These are phyloP conservation scores for Colletotrichum camelliae DNA, from an alignment of 2,329 filamentous ascomycete genomes.

Conservation along the genomic window DNA sequence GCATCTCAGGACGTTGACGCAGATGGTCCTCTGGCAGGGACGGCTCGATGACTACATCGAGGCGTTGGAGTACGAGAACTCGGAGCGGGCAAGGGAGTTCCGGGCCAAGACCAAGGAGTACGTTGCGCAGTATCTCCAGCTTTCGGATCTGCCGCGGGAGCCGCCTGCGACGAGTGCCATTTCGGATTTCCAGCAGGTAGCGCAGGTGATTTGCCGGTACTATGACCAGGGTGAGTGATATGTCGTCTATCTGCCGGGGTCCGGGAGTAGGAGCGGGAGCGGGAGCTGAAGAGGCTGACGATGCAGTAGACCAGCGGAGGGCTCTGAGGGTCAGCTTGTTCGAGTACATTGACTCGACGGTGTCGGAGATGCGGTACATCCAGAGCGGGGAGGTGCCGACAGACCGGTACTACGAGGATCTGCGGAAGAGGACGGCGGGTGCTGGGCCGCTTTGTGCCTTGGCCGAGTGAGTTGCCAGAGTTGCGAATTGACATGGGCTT, in stretches of 20 bases:
- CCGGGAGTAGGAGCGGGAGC: not conserved
- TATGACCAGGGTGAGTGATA: conserved; percentile 4
- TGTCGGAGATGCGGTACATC: conserved; percentile 3
- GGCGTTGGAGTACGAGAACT: not conserved
- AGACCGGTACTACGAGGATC: not conserved
- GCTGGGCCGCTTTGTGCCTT: conserved; percentile 12
- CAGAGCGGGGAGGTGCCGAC: conserved; percentile 11
- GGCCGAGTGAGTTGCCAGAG: conserved; percentile 8
- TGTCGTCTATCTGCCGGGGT: not conserved
- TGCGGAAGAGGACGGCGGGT: conserved; percentile 15
- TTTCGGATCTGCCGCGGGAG: not conserved
- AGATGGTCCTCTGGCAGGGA: conserved; percentile 20
- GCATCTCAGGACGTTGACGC: not conserved
- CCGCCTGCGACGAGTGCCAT: not conserved
- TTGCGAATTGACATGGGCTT: not conserved
- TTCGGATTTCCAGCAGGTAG: conserved; percentile 2
- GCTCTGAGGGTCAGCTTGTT: not conserved
- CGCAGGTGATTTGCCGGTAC: not conserved
- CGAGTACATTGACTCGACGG: conserved; percentile 19
- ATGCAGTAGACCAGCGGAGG: not conserved
- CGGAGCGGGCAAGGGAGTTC: not conserved
- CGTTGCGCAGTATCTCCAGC: conserved; percentile 1
- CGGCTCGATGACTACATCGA: conserved; percentile 20
- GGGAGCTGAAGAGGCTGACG: not conserved
- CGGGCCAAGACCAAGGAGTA: conserved; percentile 4